Percentiles rank a stretch among this genome's conserved stretches.
These are phyloP conservation scores for Backusella psychrophila DNA, from an alignment of 192 early-diverging fungal genomes.

Conservation along the genomic window DNA sequence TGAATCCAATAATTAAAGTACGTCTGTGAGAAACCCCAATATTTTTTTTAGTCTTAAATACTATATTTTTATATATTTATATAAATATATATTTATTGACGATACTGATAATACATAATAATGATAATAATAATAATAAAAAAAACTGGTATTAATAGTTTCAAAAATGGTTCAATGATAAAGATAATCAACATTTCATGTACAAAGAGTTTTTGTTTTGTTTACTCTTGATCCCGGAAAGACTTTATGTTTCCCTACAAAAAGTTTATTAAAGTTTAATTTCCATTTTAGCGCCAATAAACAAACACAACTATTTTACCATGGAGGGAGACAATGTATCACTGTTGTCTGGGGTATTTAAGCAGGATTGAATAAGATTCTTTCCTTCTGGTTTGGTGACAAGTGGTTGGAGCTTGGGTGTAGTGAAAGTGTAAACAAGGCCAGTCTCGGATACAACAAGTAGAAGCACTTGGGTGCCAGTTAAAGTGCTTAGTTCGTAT, in stretches of 20 bases:
- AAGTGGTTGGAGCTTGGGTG: conserved; percentile 86
- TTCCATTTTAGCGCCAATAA: neutral
- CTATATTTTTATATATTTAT: neutral
- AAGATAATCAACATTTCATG: neutral
- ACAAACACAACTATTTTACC: neutral
- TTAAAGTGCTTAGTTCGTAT: conserved; percentile 87
- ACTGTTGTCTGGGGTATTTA: conserved; percentile 74
- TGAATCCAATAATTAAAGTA: neutral
- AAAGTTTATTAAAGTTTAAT: neutral
- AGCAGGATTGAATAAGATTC: conserved; percentile 84
- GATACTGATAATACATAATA: no score
- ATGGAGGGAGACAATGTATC: neutral
- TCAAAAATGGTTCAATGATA: neutral
- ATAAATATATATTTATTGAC: neutral
- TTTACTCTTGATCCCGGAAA: neutral
- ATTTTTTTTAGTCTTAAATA: neutral
- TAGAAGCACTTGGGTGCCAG: conserved; percentile 89
- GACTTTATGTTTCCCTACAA: neutral
- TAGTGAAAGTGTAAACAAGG: conserved; percentile 91
- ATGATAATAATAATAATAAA: neutral
- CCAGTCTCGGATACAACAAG: conserved; percentile 92
- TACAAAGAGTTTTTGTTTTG: neutral
- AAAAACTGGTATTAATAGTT: no score
- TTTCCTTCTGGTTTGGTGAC: conserved; percentile 89
- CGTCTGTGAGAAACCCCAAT: neutral